Percentiles rank a stretch among this genome's conserved stretches.
Evolutionary conservation across 148 eudicot genomes (phyloP).

Genomic region (Salicornia ramosissima): DNA sequence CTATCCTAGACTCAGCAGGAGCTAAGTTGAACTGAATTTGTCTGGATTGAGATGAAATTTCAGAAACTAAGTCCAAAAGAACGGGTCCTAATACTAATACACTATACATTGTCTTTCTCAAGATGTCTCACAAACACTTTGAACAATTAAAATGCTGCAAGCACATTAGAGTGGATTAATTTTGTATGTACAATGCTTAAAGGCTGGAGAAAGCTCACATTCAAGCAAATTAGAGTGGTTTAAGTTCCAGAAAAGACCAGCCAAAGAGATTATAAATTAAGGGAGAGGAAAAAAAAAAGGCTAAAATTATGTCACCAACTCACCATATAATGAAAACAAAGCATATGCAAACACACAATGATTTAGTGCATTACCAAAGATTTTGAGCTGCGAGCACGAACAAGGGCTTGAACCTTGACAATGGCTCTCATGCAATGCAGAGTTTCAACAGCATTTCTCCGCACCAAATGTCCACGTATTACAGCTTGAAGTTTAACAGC

Average conservation of each 20-base stretch:
- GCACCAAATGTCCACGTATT: conserved; percentile 76
- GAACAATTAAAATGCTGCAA: too few species aligned
- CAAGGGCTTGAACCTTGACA: conserved; percentile 74
- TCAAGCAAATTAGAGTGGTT: neutral
- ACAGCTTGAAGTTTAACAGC: conserved; percentile 81
- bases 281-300: neutral
- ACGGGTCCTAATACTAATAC: too few species aligned
- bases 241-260: neutral
- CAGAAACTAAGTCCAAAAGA: too few species aligned
- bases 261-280: neutral
- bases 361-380: conserved; percentile 35
- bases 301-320: neutral
- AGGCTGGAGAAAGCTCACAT: neutral
- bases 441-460: conserved; percentile 79
- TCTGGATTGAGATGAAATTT: too few species aligned
- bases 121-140: neutral
- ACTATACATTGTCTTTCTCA: too few species aligned
- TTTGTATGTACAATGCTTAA: neutral
- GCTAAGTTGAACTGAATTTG: too few species aligned
- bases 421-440: conserved; percentile 82
- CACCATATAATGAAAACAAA: neutral
- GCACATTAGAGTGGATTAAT: neutral
- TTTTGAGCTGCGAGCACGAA: conserved; percentile 56
- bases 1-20: too few species aligned
- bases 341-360: neutral